phyloP scores from a whole-genome alignment of 257 asterid genomes.

The Solanum appendiculatum region DNA sequence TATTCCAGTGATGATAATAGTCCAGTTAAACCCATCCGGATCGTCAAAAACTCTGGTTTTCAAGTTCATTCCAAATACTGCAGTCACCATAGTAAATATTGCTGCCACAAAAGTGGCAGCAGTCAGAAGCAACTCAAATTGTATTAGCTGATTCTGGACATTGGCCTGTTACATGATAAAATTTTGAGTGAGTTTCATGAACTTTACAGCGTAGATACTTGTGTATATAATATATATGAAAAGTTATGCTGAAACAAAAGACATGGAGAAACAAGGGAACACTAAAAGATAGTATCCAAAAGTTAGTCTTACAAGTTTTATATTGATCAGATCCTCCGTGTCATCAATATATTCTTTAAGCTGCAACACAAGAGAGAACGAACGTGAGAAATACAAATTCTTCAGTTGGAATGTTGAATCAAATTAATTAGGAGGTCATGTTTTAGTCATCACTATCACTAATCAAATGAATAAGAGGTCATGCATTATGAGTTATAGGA shows the following conservation, averaged over 20 bases:
- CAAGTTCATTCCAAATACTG: slow-evolving; percentile 87
- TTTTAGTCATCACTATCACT: background rate
- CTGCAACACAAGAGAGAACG: slow-evolving; percentile 31
- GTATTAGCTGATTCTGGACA: slow-evolving; percentile 92
- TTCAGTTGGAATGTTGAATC: background rate
- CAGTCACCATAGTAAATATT: slow-evolving; percentile 84
- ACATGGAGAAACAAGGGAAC: background rate
- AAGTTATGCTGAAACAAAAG: background rate
- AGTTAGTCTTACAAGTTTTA: slow-evolving; percentile 59
- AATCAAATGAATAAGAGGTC: background rate
- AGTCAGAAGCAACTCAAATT: slow-evolving; percentile 89
- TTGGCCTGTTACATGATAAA: slow-evolving; percentile 54
- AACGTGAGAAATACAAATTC: background rate
- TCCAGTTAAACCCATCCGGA: slow-evolving; percentile 72
- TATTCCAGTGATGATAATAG: slow-evolving; percentile 43
- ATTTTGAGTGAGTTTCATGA: background rate
- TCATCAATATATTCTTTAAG: slow-evolving; percentile 97
- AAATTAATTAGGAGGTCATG: background rate
- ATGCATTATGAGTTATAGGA: background rate
- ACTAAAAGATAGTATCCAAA: background rate
- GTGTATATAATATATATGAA: background rate
- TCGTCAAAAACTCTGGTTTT: slow-evolving; percentile 44
- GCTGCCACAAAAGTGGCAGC: slow-evolving; percentile 93
- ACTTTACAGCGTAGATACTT: background rate
- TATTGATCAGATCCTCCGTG: slow-evolving; percentile 93